Evolutionary conservation across 345 rosid genomes (phyloP), one percentile per base, ranked within the genome.

Genomic region (Camelina hispida): DNA sequence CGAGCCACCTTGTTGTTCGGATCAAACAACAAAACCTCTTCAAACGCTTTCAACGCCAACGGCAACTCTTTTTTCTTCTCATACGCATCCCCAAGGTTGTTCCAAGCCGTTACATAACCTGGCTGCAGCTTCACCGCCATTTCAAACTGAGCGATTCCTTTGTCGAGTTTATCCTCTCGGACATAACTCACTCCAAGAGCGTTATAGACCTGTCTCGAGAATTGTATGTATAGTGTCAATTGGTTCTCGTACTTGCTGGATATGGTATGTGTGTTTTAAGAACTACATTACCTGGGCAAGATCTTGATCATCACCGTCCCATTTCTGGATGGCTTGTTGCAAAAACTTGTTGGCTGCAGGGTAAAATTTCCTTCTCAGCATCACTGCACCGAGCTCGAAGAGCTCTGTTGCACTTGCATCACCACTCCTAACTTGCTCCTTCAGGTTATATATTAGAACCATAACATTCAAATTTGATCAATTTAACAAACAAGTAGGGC

Each of bases 391-490:
- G 4, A 94, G 95, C 83, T 94, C 97, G 70, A 94, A 94, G 30
- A 86, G 83, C 82, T 84, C 98, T 28, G 97, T 94, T 62, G 97
- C 97, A 83, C 85, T 83, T 51, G 98, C 98, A 81, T 91, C 98
- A n/a, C 98, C 98, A 46, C 98, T 94, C 84, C 98, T 87, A 72
- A 91, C 98, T 87, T 94, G 97, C 61, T 94, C 98, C 98, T 94
- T 84, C 4, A 66, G 32, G 68, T 32, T 9, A 69, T 20, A 20
- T 20, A 20, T 60, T 2, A 20, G 13, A 66, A 66, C 18, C 61
- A 66, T 20, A n/a, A 1, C 14, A 52, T 52, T 13, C 52, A 54
- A 50, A 53, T 14, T 46, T 34, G 23, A 66, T 57, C 15, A 72
- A 61, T 12, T 37, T 6, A 51, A 51, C 61, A 72, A 61, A 48